Percentiles rank a stretch among this genome's conserved stretches.
Evolutionary conservation across 495 filamentous ascomycete genomes (phyloP).

Genomic region (Xylaria cubensis): DNA sequence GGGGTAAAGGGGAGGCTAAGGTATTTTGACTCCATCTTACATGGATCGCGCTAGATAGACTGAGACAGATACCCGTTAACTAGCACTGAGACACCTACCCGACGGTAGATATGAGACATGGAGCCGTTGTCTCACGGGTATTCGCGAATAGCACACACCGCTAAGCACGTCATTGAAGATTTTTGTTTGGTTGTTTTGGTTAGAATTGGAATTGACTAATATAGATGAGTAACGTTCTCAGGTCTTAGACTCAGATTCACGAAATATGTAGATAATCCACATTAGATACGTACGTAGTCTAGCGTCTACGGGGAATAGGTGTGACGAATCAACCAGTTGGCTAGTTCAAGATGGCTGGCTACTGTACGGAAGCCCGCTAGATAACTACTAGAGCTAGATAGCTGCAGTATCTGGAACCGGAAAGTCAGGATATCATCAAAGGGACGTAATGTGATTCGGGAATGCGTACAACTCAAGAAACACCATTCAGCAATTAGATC

Average conservation of each 20-base stretch:
- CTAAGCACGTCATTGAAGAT: neutral
- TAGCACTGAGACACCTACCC: neutral
- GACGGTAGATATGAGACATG: neutral
- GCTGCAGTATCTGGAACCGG: neutral
- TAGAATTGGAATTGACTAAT: neutral
- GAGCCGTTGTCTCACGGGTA: neutral
- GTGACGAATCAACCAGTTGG: slow-evolving; percentile 11
- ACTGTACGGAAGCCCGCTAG: neutral
- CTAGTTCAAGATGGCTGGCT: neutral
- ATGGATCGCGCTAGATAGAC: neutral
- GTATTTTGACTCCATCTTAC: neutral
- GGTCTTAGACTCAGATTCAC: neutral
- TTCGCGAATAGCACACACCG: neutral
- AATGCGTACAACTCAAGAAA: neutral
- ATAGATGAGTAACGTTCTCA: neutral
- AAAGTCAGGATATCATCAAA: neutral
- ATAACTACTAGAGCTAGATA: neutral
- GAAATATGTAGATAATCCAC: neutral
- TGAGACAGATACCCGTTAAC: too few relatives aligned
- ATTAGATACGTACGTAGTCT: neutral
- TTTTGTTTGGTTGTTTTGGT: neutral
- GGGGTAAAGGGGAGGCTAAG: slow-evolving; percentile 9
- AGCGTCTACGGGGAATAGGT: neutral
- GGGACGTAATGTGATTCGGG: neutral
- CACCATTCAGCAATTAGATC: neutral